phyloP scores from a whole-genome alignment of 2,329 filamentous ascomycete genomes.

The Phyllosticta ampelicida region DNA sequence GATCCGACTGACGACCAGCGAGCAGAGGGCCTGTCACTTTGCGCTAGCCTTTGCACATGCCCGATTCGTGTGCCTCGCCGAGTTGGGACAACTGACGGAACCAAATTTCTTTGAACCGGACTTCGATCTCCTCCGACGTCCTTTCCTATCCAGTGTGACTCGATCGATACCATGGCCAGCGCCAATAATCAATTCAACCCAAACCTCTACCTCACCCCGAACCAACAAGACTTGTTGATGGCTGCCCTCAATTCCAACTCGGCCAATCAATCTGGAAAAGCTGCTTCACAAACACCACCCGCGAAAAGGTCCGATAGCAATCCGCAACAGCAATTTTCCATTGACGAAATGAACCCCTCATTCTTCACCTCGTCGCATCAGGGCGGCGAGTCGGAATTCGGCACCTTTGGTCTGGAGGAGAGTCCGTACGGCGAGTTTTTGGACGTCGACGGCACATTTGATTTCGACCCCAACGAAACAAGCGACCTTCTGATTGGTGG shows the following conservation, averaged over 20 bases:
- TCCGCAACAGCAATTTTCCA: conserved; percentile 22
- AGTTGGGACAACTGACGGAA: neutral
- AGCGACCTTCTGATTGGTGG: conserved; percentile 62
- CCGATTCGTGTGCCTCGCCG: neutral
- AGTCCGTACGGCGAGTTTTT: conserved; percentile 79
- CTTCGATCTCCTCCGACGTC: neutral
- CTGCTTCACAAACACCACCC: conserved; percentile 5
- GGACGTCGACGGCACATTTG: conserved; percentile 62
- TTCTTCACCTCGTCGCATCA: conserved; percentile 31
- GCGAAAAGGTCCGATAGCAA: conserved; percentile 15
- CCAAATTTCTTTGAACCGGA: neutral
- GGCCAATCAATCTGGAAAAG: conserved; percentile 18
- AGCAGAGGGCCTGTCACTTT: neutral
- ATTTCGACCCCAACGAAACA: conserved; percentile 55
- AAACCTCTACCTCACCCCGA: conserved; percentile 34
- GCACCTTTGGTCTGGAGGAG: conserved; percentile 47
- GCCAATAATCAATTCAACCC: conserved; percentile 30
- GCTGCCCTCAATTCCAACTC: conserved; percentile 38
- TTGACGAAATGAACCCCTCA: conserved; percentile 23
- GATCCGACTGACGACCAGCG: neutral
- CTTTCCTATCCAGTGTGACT: neutral
- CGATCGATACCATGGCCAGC: conserved; percentile 21
- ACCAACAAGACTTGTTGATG: conserved; percentile 38
- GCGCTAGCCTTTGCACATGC: neutral
- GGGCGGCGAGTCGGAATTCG: conserved; percentile 34